phyloP scores from a whole-genome alignment of 257 asterid genomes.

The Solanum acaule region DNA sequence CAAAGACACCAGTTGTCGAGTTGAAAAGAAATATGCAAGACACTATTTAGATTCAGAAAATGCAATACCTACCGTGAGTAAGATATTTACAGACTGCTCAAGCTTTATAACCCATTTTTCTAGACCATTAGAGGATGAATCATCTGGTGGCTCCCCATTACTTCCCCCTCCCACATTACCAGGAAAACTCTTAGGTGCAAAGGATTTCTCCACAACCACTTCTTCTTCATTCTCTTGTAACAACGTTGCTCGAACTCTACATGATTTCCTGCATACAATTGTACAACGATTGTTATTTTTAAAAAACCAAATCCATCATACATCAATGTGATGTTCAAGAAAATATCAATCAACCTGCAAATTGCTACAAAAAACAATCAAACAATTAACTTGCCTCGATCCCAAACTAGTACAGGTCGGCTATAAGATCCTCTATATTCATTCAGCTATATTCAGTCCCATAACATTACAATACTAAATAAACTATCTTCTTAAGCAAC shows the following conservation, averaged over 20 bases:
- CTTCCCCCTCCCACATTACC: slow-evolving; percentile 35
- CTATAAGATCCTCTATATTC: background rate
- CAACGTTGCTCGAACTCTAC: slow-evolving; percentile 50
- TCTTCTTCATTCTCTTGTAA: slow-evolving; percentile 72
- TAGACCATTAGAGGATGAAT: slow-evolving; percentile 37
- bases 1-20: background rate
- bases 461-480: no score
- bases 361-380: background rate
- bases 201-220: slow-evolving; percentile 60
- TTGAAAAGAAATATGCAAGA: background rate
- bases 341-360: background rate
- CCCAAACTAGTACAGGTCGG: background rate
- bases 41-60: background rate
- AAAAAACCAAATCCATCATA: background rate
- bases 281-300: background rate
- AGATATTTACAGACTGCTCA: slow-evolving; percentile 83
- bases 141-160: slow-evolving; percentile 23
- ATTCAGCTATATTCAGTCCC: background rate
- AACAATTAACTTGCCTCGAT: background rate
- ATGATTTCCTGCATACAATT: slow-evolving; percentile 22
- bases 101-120: slow-evolving; percentile 62
- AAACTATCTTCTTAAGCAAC: background rate
- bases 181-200: slow-evolving; percentile 49
- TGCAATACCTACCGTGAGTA: slow-evolving; percentile 53
- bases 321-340: background rate